Conservation (phyloP, 202 grass and related monocot species). For the Cymbopogon flexuosus region DNA sequence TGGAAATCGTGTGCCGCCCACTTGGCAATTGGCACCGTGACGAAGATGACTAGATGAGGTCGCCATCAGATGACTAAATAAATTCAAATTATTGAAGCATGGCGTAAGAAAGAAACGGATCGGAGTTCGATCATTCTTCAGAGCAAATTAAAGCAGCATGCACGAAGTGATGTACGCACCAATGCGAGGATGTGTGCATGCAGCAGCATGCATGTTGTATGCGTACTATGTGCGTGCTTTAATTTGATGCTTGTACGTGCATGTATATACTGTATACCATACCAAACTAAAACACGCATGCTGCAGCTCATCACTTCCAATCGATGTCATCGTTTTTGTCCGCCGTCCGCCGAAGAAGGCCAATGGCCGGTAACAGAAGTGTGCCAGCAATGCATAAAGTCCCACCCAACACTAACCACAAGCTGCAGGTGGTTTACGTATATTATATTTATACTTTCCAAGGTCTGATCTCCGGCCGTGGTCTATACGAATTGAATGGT, state of each 20-base stretch:
- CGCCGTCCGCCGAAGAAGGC: not conserved
- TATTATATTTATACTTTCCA: not conserved
- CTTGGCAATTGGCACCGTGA: conserved; percentile 11
- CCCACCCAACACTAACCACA: not conserved
- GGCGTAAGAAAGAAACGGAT: not conserved
- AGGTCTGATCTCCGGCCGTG: not conserved
- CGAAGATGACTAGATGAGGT: not conserved
- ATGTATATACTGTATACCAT: not conserved
- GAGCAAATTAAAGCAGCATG: not conserved
- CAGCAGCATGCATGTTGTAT: not conserved
- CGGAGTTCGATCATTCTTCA: not conserved
- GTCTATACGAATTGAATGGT: not conserved
- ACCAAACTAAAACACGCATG: not conserved
- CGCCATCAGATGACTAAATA: conserved; percentile 28
- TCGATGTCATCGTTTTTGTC: conserved; percentile 9
- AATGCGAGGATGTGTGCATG: not conserved
- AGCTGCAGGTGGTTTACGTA: not conserved
- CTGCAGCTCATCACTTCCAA: not conserved
- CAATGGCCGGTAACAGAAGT: not conserved
- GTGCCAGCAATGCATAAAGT: not conserved
- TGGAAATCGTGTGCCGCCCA: not conserved
- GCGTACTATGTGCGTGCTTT: not conserved
- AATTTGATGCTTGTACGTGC: not conserved
- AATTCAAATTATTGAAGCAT: conserved; percentile 18
- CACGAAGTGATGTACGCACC: not conserved